These are phyloP conservation scores for carrot (Daucus carota) DNA, from an alignment of 129 eudicot species.

Conservation along the genomic window DH1_v3.0 NC_030388.2:16923501-16924000, in stretches of 20 bases:
- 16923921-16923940: not conserved
- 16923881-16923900: not conserved
- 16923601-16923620: not conserved
- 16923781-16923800: not conserved
- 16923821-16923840: not conserved
- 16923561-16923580: not conserved
- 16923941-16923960: not conserved
- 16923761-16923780: not conserved
- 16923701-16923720: not conserved
- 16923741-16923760: not conserved
- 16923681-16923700: not conserved
- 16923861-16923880: not conserved
- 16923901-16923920: not conserved
- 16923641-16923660: not conserved
- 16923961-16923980: not conserved
- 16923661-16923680: conserved; percentile 1
- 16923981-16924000: not conserved
- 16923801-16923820: not conserved
- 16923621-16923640: not conserved
- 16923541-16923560: not conserved
- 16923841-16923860: not conserved
- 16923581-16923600: not conserved
- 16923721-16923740: not conserved
- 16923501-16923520: not conserved
- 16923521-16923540: not conserved